Percentiles rank a stretch among this genome's conserved stretches.
These are phyloP conservation scores for Sorghum bicolor DNA, from an alignment of 176 grass and related monocot species.

Conservation along the genomic window Sorghum_bicolor_NCBIv3 NC_012876.2:62756501-62757000, in stretches of 20 bases:
- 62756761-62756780: neutral
- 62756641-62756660: neutral
- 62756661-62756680: neutral
- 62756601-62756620: neutral
- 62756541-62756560: neutral
- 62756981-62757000: neutral
- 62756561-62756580: neutral
- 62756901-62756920: neutral
- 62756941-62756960: neutral
- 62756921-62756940: neutral
- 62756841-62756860: neutral
- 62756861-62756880: neutral
- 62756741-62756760: too few species aligned
- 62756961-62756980: neutral
- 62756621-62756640: neutral
- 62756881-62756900: neutral
- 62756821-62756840: neutral
- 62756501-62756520: neutral
- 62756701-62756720: too few species aligned
- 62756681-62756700: neutral
- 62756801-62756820: neutral
- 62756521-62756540: neutral
- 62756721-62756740: too few species aligned
- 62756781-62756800: neutral
- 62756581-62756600: neutral